These are phyloP conservation scores for Pseudocercospora vitis DNA, from an alignment of 2,329 filamentous ascomycete genomes.

Conservation along the genomic window DNA sequence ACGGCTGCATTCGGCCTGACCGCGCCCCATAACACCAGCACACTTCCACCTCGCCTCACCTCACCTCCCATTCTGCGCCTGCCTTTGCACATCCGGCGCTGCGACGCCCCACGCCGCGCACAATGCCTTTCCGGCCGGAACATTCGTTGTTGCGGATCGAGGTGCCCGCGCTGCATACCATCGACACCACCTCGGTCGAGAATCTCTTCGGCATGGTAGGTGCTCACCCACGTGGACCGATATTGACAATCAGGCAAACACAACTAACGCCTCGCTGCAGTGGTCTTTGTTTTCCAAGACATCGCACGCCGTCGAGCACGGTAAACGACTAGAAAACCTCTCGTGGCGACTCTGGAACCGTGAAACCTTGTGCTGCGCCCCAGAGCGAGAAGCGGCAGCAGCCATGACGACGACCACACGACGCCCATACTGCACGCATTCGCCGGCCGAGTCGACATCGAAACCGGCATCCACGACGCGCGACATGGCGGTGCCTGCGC, in stretches of 20 bases:
- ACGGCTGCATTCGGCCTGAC: constrained; percentile 15
- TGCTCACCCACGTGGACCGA: constrained; percentile 10
- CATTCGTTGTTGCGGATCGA: constrained; percentile 89
- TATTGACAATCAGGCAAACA: constrained; percentile 9
- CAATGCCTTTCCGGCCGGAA: constrained; percentile 81
- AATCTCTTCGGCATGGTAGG: constrained; percentile 81
- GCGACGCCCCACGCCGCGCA: constrained; percentile 28
- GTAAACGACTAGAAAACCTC: constrained; percentile 87
- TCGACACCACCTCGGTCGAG: constrained; percentile 88
- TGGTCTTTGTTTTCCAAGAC: constrained; percentile 85
- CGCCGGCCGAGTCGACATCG: constrained; percentile 26
- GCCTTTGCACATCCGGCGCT: constrained; percentile 11
- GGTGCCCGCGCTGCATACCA: constrained; percentile 86
- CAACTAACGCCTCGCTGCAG: constrained; percentile 23
- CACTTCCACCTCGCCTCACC: constrained; percentile 2
- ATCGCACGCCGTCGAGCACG: constrained; percentile 90
- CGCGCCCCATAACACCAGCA: constrained; percentile 16
- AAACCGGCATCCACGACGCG: constrained; percentile 14
- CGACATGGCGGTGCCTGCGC: constrained; percentile 39
- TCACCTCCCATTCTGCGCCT: constrained; percentile 9
- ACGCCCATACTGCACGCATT: constrained; percentile 9
- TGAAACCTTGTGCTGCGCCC: constrained; percentile 85
- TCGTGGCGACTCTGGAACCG: constrained; percentile 95
- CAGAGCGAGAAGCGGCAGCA: constrained; percentile 43
- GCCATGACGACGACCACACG: constrained; percentile 27